These are phyloP conservation scores for Withania somnifera DNA, from an alignment of 305 asterid genomes.

Conservation along the genomic window DNA sequence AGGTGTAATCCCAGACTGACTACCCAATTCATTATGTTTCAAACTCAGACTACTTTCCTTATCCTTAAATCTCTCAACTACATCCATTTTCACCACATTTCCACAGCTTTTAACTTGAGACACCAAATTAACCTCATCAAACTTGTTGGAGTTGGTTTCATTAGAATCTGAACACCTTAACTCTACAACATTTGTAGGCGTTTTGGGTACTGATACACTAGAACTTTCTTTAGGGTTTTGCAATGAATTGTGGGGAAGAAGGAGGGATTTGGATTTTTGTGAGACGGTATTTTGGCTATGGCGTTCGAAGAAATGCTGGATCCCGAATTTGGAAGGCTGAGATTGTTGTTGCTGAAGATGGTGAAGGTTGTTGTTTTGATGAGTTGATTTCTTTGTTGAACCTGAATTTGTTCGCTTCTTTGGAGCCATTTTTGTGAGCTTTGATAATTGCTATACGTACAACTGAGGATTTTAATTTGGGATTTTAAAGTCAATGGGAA, in stretches of 20 bases:
- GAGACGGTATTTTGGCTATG: constrained; percentile 54
- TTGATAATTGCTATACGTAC: not conserved
- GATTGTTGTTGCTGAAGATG: constrained; percentile 39
- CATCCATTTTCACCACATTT: not conserved
- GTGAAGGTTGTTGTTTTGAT: constrained; percentile 19
- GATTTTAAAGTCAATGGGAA: too few species aligned
- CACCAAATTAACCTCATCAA: not conserved
- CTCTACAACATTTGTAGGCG: constrained; percentile 3
- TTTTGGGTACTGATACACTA: constrained; percentile 11
- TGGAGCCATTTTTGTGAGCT: constrained; percentile 47
- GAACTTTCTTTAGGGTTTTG: constrained; percentile 7
- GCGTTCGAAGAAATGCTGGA: constrained; percentile 86
- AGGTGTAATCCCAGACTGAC: constrained; percentile 20
- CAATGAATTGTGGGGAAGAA: constrained; percentile 8
- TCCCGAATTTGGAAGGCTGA: constrained; percentile 72
- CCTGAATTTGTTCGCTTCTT: constrained; percentile 48
- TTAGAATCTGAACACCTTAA: not conserved
- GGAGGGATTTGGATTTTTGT: constrained; percentile 21
- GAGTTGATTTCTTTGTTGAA: constrained; percentile 45
- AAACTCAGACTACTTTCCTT: constrained; percentile 11
- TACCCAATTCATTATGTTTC: constrained; percentile 15
- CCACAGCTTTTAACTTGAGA: not conserved
- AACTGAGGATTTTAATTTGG: too few species aligned
- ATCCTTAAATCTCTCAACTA: constrained; percentile 7
- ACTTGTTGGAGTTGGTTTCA: not conserved